Percentiles rank a stretch among this genome's conserved stretches.
Evolutionary conservation across 2,329 filamentous ascomycete genomes (phyloP).

Genomic region (Lachnellula suecica): DNA sequence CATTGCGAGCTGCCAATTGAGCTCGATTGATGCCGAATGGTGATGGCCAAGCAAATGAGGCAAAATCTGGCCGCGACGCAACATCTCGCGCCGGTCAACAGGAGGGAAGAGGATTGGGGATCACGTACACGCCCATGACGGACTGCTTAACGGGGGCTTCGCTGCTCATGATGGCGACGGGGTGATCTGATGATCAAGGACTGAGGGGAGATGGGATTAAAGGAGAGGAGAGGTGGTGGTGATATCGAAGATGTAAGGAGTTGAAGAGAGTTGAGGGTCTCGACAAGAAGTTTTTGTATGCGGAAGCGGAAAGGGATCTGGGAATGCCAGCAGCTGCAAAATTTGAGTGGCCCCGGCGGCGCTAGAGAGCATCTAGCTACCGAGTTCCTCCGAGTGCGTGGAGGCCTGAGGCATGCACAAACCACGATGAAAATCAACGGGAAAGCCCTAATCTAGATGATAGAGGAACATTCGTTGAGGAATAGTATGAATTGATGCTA

Average conservation of each 20-base stretch:
- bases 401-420: no score
- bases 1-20: constrained; percentile 25
- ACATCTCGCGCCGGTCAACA: constrained; percentile 20
- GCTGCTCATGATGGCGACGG: constrained; percentile 42
- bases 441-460: no score
- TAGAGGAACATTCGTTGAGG: no score
- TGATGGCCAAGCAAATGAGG: constrained; percentile 24
- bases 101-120: constrained; percentile 23
- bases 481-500: no score
- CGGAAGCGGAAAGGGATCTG: constrained; percentile 15
- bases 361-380: background rate
- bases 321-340: constrained; percentile 7
- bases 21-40: constrained; percentile 18
- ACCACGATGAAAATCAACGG: no score
- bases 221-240: constrained; percentile 20
- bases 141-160: constrained; percentile 53
- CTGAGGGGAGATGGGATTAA: constrained; percentile 58
- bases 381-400: background rate
- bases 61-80: constrained; percentile 12
- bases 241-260: constrained; percentile 16
- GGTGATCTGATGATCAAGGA: constrained; percentile 43
- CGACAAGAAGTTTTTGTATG: constrained; percentile 24
- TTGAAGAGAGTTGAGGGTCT: constrained; percentile 10
- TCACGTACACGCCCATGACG: constrained; percentile 66
- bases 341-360: constrained; percentile 5